These are phyloP conservation scores for Exophiala xenobiotica DNA, from an alignment of 2,329 filamentous ascomycete species.

Conservation along the genomic window DNA sequence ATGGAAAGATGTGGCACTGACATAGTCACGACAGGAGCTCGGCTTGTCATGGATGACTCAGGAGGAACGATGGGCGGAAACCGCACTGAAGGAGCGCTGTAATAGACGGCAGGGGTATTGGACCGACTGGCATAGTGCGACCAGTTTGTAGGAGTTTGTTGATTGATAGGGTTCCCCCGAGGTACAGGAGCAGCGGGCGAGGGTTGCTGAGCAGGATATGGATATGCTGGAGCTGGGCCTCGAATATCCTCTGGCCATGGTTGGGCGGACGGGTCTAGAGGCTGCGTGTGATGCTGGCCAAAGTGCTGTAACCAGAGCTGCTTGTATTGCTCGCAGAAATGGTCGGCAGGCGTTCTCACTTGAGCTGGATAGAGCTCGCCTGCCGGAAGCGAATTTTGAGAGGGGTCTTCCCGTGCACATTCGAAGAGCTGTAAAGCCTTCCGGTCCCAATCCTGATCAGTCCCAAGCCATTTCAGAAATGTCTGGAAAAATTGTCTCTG, in stretches of 20 bases:
- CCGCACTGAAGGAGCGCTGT: too few species aligned
- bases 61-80: too few species aligned
- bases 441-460: not conserved
- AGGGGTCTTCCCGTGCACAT: not conserved
- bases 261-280: not conserved
- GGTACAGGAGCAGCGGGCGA: not conserved
- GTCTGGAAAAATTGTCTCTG: slow-evolving; percentile 11
- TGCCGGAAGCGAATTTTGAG: not conserved
- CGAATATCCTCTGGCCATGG: not conserved
- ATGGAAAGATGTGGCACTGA: too few species aligned
- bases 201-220: not conserved
- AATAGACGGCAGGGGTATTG: too few species aligned
- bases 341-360: not conserved
- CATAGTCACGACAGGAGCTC: too few species aligned
- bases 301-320: not conserved
- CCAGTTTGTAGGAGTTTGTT: not conserved
- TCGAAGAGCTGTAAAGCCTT: slow-evolving; percentile 5
- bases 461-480: not conserved
- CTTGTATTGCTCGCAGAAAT: not conserved
- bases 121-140: too few species aligned
- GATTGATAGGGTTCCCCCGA: not conserved
- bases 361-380: not conserved
- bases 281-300: not conserved
- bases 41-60: too few species aligned
- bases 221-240: not conserved